Evolutionary conservation across 1,284 basidiomycete species (phyloP).

Genomic region (Fomitiporia mediterranea): DNA sequence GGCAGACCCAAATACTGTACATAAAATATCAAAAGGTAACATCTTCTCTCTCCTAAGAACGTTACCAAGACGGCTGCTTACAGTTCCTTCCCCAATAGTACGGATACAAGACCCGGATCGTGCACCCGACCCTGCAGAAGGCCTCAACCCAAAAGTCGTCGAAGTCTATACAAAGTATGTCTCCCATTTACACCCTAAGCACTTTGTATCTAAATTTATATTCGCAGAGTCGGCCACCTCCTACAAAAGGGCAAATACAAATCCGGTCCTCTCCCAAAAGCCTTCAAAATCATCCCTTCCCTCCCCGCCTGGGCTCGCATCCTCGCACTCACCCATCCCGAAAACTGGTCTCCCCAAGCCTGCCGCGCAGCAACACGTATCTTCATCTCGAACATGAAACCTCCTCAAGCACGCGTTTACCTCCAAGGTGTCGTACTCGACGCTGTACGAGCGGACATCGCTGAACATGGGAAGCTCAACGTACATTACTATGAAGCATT

Average conservation of each 20-base stretch:
- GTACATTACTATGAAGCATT: constrained; percentile 93
- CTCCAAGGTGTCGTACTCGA: constrained; percentile 91
- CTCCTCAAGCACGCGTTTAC: constrained; percentile 91
- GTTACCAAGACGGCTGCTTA: constrained; percentile 11
- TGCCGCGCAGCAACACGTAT: constrained; percentile 93
- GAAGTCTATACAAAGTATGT: constrained; percentile 89
- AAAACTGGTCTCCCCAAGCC: constrained; percentile 94
- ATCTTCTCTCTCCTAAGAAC: constrained; percentile 1
- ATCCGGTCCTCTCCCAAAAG: constrained; percentile 93
- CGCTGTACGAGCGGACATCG: constrained; percentile 88
- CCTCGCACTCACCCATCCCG: constrained; percentile 88
- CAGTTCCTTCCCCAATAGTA: constrained; percentile 4
- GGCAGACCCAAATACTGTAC: constrained; percentile 42
- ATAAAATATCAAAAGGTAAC: constrained; percentile 55
- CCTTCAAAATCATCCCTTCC: constrained; percentile 98
- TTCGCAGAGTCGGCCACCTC: constrained; percentile 74
- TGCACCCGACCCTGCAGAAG: constrained; percentile 80
- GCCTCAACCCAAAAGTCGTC: constrained; percentile 94
- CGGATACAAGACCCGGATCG: constrained; percentile 45
- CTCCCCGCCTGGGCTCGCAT: constrained; percentile 96
- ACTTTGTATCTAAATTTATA: constrained; percentile 1
- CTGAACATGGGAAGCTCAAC: constrained; percentile 81
- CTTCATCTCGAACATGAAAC: constrained; percentile 97
- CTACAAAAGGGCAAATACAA: constrained; percentile 77
- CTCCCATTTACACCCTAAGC: constrained; percentile 26